Evolutionary conservation across 2,329 filamentous ascomycete genomes (phyloP).

Genomic region (Pestalotiopsis sp.): DNA sequence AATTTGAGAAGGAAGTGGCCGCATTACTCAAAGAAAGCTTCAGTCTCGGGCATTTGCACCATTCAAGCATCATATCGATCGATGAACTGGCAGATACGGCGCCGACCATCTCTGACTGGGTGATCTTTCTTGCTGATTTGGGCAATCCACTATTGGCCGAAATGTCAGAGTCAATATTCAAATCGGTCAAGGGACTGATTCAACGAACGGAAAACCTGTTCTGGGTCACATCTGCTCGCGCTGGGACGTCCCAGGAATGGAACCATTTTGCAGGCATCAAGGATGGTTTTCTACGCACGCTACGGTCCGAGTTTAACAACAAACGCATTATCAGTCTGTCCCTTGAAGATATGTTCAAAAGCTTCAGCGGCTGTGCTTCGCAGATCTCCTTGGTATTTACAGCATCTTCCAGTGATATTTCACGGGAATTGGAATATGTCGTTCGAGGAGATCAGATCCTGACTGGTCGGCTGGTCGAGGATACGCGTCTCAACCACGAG

Average conservation of each 20-base stretch:
- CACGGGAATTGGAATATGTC: neutral
- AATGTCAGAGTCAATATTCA: constrained; percentile 24
- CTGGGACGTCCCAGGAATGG: constrained; percentile 9
- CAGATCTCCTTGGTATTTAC: neutral
- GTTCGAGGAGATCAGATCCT: neutral
- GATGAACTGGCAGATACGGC: neutral
- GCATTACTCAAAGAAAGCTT: neutral
- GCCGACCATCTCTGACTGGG: neutral
- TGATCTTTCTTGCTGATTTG: constrained; percentile 25
- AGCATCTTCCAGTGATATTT: neutral
- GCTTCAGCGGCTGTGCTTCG: neutral
- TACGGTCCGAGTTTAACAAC: constrained; percentile 28
- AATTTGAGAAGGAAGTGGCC: neutral
- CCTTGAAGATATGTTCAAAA: constrained; percentile 16
- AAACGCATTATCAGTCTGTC: constrained; percentile 25
- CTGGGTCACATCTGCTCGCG: constrained; percentile 26
- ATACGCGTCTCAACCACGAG: neutral
- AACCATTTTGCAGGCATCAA: constrained; percentile 20
- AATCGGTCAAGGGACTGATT: constrained; percentile 23
- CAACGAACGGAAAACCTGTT: constrained; percentile 22
- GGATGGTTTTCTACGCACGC: constrained; percentile 28
- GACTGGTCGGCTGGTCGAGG: constrained; percentile 3
- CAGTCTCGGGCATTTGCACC: neutral
- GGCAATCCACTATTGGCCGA: constrained; percentile 26
- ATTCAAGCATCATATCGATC: neutral